Percentiles rank a stretch among this genome's conserved stretches.
Conservation (phyloP, 2,329 filamentous ascomycete species). For the Diaporthe batatas region DNA sequence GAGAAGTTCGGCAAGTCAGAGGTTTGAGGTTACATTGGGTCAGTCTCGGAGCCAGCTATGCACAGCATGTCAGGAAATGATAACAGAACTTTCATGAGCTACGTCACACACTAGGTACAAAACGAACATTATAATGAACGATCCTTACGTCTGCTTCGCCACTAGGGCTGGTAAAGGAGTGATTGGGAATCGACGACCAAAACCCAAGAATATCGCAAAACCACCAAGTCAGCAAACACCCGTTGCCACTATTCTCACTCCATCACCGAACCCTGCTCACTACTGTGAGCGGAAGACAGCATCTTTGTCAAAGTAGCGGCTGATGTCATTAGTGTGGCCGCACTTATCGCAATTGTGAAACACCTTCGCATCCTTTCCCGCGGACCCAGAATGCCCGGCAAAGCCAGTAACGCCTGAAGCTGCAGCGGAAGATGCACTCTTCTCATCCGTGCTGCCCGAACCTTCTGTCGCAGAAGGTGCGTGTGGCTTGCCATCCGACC, state of each 20-base stretch:
- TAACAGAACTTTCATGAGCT: neutral
- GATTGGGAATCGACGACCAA: neutral
- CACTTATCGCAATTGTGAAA: conserved; percentile 44
- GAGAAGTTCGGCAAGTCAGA: conserved; percentile 14
- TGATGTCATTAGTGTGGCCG: conserved; percentile 45
- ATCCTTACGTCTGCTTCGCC: neutral
- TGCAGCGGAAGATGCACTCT: neutral
- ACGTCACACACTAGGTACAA: neutral
- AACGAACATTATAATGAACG: neutral
- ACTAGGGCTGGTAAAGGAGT: neutral
- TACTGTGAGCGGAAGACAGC: conserved; percentile 17
- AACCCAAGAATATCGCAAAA: neutral
- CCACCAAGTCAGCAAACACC: neutral
- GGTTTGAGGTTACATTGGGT: neutral
- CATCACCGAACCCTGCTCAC: neutral
- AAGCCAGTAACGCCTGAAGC: neutral
- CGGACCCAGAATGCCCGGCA: conserved; percentile 38
- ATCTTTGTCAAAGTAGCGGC: conserved; percentile 45
- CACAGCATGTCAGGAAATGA: no score
- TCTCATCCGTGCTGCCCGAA: neutral
- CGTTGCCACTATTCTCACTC: neutral
- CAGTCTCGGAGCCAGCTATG: no score
- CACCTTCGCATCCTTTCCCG: conserved; percentile 40
- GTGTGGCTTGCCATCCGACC: conserved; percentile 34
- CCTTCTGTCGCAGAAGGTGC: neutral